Evolutionary conservation across 495 filamentous ascomycete genomes (phyloP), one percentile per base, ranked within the genome.

Genomic region (Xanthoparmelia taractica): DNA sequence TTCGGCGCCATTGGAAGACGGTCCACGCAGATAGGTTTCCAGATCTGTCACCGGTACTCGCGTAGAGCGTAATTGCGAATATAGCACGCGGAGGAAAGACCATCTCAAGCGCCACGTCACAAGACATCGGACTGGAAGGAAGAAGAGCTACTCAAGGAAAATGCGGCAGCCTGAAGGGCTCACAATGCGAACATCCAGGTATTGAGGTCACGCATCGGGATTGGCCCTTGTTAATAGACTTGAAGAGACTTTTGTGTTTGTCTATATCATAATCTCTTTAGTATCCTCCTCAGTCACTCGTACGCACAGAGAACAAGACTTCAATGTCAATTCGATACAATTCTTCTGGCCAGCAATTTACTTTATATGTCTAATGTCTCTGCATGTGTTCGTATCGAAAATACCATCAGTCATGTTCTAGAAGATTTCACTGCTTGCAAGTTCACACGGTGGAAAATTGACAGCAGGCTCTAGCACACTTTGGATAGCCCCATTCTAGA

Each of bases 331-430:
- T 15, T 41, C 17, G 40, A 41, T 41, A 13, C 2, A 41, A 13
- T 41, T 41, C 40, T 3, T 41, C 40, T 41, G 8, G 40, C 92
- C 92, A 97, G 72, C 96, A 96, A n/a, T n/a, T 34, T 81, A 77
- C 45, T 96, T 85, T 60, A 86, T 92, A 73, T 96, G 88, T 8
- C 96, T 78, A 48, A 96, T 90, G 66, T 95, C 91, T 13, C 84
- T 0, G 90, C 84, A 38, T 89, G 83, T 11, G 96, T 71, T 68
- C 90, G 86, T 0, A 86, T 87, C n/a, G 0, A 91, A 94, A 15
- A 96, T 90, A 7, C 92, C 92, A 18, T 92, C 92, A 8, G 91
- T 96, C 29, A 96, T 77, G 73, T 97, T 93, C 73, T 97, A 93
- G 56, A 96, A 85, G 0, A 85, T 92, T 71, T 97, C 92, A 20